Evolutionary conservation across 2,329 filamentous ascomycete genomes (phyloP), one percentile per base, ranked within the genome.

Genomic region (Pestalotiopsis sp.): DNA sequence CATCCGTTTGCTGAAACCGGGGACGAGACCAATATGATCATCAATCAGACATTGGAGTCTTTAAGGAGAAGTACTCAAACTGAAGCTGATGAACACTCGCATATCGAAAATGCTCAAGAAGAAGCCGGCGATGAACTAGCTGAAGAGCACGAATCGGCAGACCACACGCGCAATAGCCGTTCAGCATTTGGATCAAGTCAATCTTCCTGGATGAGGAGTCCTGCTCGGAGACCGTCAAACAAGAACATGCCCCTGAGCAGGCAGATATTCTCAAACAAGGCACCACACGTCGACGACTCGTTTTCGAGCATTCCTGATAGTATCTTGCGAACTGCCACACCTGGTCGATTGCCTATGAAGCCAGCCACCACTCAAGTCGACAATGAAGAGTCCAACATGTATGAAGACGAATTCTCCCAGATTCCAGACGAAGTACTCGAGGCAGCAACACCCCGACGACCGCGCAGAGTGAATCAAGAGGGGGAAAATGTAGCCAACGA

Each of bases 331-430:
- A 74, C 75, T n/a, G 75, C 77, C 4, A 79, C 78, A 4, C 78
- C 78, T 13, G 70, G 74, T 20, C 75, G 74, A 56, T 63, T 72
- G 20, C 71, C 74, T 57, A 74, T 69, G 69, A 74, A 73, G 17
- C 66, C 70, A 12, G 72, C 70, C 11, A 31, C 70, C 25, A 59
- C 64, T 4, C 67, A 62, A 25, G 31, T 71, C 0, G 74, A 74
- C 2, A 73, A 77, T 1, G 76, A 80, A 2, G 78, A 81, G 25
- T 75, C 78, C 2, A 78, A 76, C 52, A 64, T 76, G 36, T 86
- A 87, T 59, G 85, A 88, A 1, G 87, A 89, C 70, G 87, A 86
- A 0, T 89, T 89, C 71, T 89, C 87, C 0, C 85, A 87, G 65
- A 86, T 89, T 17, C 86, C 87, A 0, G 82, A 86, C 17, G 81